phyloP scores from a whole-genome alignment of 2,329 filamentous ascomycete genomes.

The Nigrospora sphaerica region DNA sequence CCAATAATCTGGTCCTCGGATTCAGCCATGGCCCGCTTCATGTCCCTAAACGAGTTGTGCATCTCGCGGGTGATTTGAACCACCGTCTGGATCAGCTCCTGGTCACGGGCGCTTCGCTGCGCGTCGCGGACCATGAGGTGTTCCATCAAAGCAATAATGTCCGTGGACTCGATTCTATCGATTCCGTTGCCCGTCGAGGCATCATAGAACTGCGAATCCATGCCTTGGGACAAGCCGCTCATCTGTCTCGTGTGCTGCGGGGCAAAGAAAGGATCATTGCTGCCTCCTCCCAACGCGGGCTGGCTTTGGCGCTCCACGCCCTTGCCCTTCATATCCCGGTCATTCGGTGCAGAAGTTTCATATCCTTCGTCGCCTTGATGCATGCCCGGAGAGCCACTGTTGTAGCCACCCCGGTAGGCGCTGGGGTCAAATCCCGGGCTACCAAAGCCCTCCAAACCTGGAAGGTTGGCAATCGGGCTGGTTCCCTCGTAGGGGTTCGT shows the following conservation, averaged over 20 bases:
- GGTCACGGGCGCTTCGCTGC: slow-evolving; percentile 91
- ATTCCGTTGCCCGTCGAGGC: slow-evolving; percentile 80
- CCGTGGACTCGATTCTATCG: slow-evolving; percentile 89
- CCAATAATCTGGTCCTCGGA: slow-evolving; percentile 87
- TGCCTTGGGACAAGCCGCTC: slow-evolving; percentile 87
- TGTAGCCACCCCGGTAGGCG: slow-evolving; percentile 36
- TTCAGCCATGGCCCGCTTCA: slow-evolving; percentile 86
- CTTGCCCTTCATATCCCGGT: slow-evolving; percentile 51
- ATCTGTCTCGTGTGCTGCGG: slow-evolving; percentile 57
- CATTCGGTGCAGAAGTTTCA: slow-evolving; percentile 64
- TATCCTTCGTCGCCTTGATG: slow-evolving; percentile 80
- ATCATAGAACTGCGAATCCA: slow-evolving; percentile 85
- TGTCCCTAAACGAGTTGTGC: slow-evolving; percentile 91
- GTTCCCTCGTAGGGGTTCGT: slow-evolving; percentile 62
- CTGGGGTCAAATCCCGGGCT: slow-evolving; percentile 26
- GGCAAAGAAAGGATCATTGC: slow-evolving; percentile 63
- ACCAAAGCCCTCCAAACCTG: slow-evolving; percentile 40
- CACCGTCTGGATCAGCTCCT: slow-evolving; percentile 89
- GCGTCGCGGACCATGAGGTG: slow-evolving; percentile 96
- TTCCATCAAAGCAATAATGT: slow-evolving; percentile 96
- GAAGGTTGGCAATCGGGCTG: slow-evolving; percentile 52
- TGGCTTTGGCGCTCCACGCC: slow-evolving; percentile 46
- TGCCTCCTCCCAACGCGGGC: slow-evolving; percentile 41
- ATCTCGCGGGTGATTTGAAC: slow-evolving; percentile 94
- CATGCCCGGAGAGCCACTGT: slow-evolving; percentile 52